These are phyloP conservation scores for Filobasidium floriforme DNA, from an alignment of 768 basidiomycete species.

Conservation along the genomic window DNA sequence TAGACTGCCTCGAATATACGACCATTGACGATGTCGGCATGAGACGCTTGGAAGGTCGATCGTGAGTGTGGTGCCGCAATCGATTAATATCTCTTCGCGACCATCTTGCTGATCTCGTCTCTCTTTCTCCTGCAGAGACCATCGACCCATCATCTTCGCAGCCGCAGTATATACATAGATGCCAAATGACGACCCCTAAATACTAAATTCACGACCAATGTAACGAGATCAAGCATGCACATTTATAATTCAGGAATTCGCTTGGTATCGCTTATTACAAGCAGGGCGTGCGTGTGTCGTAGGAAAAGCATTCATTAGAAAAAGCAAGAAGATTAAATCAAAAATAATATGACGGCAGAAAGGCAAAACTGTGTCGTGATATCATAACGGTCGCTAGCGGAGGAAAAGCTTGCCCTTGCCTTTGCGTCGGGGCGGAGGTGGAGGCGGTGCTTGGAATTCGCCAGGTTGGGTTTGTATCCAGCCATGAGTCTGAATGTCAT, in stretches of 20 bases:
- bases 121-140: constrained; percentile 30
- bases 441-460: constrained; percentile 11
- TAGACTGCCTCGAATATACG: constrained; percentile 42
- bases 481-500: constrained; percentile 6
- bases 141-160: constrained; percentile 43
- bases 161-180: constrained; percentile 37
- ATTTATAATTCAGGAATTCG: no score
- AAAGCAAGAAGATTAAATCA: no score
- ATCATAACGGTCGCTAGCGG: no score
- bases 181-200: not conserved
- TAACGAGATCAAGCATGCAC: no score
- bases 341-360: no score
- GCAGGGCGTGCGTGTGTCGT: no score
- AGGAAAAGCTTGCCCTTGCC: constrained; percentile 7
- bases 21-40: constrained; percentile 45
- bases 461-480: constrained; percentile 12
- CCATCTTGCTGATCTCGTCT: not conserved
- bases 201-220: no score
- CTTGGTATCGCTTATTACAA: no score
- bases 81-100: not conserved
- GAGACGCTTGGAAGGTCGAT: constrained; percentile 41
- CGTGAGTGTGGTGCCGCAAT: constrained; percentile 24
- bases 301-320: no score
- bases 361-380: no score
- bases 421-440: constrained; percentile 10